A percentile compares a stretch with the other conserved stretches of the same genome.
phyloP scores from a whole-genome alignment of 257 asterid genomes.

The Nicotiana attenuata region DNA sequence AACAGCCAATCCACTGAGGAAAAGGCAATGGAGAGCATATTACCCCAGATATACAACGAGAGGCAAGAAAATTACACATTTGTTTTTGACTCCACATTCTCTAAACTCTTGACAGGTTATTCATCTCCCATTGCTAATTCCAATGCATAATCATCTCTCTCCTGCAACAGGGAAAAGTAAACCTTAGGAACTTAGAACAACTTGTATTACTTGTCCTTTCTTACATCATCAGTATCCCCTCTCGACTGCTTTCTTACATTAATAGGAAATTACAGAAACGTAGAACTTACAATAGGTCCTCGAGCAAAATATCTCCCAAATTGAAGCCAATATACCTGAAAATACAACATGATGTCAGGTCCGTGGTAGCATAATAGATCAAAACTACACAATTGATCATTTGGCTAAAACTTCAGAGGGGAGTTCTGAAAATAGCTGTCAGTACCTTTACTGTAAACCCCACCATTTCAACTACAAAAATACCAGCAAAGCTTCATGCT shows the following conservation, averaged over 20 bases:
- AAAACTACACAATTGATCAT: not conserved
- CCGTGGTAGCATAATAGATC: not conserved
- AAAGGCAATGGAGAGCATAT: constrained; percentile 2
- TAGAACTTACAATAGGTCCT: constrained; percentile 78
- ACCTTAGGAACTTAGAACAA: not conserved
- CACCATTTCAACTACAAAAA: not conserved
- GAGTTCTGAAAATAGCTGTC: not conserved
- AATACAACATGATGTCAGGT: constrained; percentile 14
- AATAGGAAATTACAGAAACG: not conserved
- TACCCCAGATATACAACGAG: not conserved
- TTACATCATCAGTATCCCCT: not conserved
- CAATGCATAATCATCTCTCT: constrained; percentile 90
- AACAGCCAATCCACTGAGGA: constrained; percentile 5
- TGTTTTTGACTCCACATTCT: constrained; percentile 8
- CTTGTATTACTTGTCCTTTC: not conserved
- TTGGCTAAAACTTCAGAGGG: not conserved
- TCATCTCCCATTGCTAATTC: constrained; percentile 97
- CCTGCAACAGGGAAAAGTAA: constrained; percentile 45
- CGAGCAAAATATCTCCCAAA: constrained; percentile 98
- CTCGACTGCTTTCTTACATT: not conserved
- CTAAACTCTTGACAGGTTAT: constrained; percentile 22
- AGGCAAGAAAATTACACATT: constrained; percentile 10
- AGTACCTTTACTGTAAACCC: not conserved
- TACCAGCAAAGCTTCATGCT: not conserved
- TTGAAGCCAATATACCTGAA: constrained; percentile 97